Base-by-base conservation (phyloP, 2,329 filamentous ascomycete species). In the Mycosphaerella sp. region DNA sequence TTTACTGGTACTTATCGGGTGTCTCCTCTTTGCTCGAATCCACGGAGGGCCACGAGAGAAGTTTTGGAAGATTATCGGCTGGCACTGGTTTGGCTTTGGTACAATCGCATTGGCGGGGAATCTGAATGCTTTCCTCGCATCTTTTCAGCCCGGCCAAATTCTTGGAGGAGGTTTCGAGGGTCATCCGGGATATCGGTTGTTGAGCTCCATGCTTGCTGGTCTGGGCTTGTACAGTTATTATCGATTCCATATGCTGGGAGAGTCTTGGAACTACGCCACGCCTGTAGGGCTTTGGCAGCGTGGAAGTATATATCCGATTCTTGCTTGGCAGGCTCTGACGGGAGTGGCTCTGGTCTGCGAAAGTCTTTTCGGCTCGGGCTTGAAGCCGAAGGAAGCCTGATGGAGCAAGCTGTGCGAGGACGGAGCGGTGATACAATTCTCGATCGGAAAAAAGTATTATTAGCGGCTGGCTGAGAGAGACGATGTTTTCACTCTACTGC, bases 221-320 rank as follows among this genome's bases (percentile, higher is more conserved):
- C 21, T 45, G 2, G 56, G 56, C 6, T 27, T 57, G 16, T 59
- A 56, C 35, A 56, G 58, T 32, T 56, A 53, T 35, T 59, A 55
- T 36, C 40, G 43, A 6, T 60, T 57, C 44, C 35, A 52, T 14
- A 52, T 54, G 17, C 21, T 60, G 42, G 52, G 54, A 9, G 52
- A 56, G 43, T n/a, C n/a, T n/a, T 60, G 58, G 58, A 27, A 59
- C 41, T 57, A 30, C n/a, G n/a, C 55, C 41, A 60, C 56, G 6
- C 41, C 50, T 21, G 32, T 60, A 30, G 56, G 58, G n/a, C 30
- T 59, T 4, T 60, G 56, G 58, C 56, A 60, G 47, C 34, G 58
- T 14, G 54, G 52, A 1, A 50, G 42, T 2, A 28, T 60, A 13
- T 59, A 60, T 42, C 54, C 58, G 1, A 41, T 58, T 7, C 36